Conservation (phyloP, 257 asterid species). For the Rubia yunnanensis region DNA sequence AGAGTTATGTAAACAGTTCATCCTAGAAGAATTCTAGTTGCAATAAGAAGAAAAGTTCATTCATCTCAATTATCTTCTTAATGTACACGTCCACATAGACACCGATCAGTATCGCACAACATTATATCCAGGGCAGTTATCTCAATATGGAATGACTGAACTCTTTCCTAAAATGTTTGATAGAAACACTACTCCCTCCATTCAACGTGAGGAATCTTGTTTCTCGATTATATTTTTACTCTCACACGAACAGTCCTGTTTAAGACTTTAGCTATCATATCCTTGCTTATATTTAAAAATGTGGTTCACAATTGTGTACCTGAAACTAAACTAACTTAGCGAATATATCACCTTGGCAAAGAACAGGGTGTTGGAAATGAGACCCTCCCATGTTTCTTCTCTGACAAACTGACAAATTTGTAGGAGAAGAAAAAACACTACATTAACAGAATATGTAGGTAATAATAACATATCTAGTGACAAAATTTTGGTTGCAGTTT, state of each 20-base stretch:
- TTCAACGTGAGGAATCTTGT: background rate
- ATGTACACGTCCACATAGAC: background rate
- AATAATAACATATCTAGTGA: no score
- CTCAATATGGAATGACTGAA: background rate
- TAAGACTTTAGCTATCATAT: background rate
- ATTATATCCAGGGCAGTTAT: background rate
- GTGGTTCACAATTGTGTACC: background rate
- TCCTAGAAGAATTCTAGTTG: background rate
- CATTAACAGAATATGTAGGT: no score
- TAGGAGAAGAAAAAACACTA: constrained; percentile 12
- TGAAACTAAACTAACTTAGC: background rate
- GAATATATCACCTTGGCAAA: constrained; percentile 58
- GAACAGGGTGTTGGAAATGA: constrained; percentile 47
- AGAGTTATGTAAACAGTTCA: background rate
- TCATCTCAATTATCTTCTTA: background rate
- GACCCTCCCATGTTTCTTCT: constrained; percentile 87
- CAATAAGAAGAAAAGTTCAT: background rate
- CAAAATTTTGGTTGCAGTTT: background rate
- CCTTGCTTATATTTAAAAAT: no score
- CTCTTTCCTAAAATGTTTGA: background rate
- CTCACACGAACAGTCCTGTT: background rate
- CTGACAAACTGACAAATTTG: constrained; percentile 50
- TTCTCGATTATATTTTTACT: background rate
- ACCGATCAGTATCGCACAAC: background rate
- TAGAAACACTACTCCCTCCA: background rate